Conservation (phyloP, 1,139 yeast species). For the Pichia kudriavzevii region DNA sequence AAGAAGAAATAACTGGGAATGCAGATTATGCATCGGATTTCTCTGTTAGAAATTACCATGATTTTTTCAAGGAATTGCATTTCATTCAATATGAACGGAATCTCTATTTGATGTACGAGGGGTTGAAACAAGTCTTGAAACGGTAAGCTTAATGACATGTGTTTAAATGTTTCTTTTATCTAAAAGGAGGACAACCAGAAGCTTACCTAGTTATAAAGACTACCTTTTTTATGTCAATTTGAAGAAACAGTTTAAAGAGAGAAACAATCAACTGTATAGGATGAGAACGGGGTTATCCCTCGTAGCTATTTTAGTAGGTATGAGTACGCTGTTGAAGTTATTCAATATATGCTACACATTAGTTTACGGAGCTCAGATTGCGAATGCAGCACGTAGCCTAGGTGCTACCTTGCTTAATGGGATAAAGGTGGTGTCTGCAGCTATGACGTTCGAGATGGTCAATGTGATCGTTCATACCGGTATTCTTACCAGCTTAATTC, state of each 20-base stretch:
- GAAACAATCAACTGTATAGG: neutral
- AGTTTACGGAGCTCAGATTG: constrained; percentile 2
- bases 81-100: neutral
- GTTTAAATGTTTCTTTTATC: constrained; percentile 13
- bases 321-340: constrained; percentile 4
- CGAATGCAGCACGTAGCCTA: neutral
- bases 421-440: constrained; percentile 13
- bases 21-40: constrained; percentile 35
- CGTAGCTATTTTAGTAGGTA: neutral
- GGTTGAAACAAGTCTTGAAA: constrained; percentile 12
- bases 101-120: constrained; percentile 6
- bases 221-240: constrained; percentile 5
- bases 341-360: constrained; percentile 4
- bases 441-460: constrained; percentile 15
- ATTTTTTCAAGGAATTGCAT: constrained; percentile 9
- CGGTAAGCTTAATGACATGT: constrained; percentile 12
- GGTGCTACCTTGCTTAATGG: constrained; percentile 8
- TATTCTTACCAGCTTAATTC: constrained; percentile 14
- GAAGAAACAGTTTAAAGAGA: constrained; percentile 4
- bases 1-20: constrained; percentile 33
- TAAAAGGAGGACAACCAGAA: constrained; percentile 8
- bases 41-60: constrained; percentile 27
- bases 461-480: constrained; percentile 13
- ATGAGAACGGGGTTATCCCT: neutral
- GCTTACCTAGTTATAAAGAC: constrained; percentile 3